Conservation (phyloP, 2,329 filamentous ascomycete species). For the Hortaea werneckii region DNA sequence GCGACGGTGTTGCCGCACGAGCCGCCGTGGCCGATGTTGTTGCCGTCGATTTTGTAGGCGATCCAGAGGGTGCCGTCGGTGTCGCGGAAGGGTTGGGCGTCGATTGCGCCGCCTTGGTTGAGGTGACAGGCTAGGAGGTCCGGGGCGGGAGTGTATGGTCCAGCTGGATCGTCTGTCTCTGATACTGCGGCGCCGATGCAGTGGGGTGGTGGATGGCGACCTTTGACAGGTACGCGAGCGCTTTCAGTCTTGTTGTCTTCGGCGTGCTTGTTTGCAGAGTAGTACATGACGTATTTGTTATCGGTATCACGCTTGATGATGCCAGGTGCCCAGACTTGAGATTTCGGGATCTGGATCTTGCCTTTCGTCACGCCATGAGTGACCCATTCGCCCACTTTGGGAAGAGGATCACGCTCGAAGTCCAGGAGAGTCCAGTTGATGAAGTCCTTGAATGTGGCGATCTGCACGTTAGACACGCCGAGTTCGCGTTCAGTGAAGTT, state of each 20-base stretch:
- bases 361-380: constrained; percentile 7
- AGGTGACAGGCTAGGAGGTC: constrained; percentile 19
- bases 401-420: constrained; percentile 21
- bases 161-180: constrained; percentile 11
- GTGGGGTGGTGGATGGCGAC: constrained; percentile 17
- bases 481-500: constrained; percentile 9
- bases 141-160: constrained; percentile 20
- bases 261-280: constrained; percentile 13
- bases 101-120: constrained; percentile 24
- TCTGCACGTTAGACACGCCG: constrained; percentile 25
- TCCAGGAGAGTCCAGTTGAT: constrained; percentile 22
- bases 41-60: constrained; percentile 27
- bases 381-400: constrained; percentile 17
- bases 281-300: constrained; percentile 25
- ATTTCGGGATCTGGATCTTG: constrained; percentile 12
- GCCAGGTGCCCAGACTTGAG: constrained; percentile 24
- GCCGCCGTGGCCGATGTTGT: constrained; percentile 24
- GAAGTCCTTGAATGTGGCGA: constrained; percentile 30
- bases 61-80: constrained; percentile 20
- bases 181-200: constrained; percentile 27
- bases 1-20: constrained; percentile 21
- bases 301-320: constrained; percentile 19
- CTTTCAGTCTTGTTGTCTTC: background rate
- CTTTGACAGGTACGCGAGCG: background rate
- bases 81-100: constrained; percentile 22